These are phyloP conservation scores for Parietaria judaica DNA, from an alignment of 306 rosid genomes.

Conservation along the genomic window DNA sequence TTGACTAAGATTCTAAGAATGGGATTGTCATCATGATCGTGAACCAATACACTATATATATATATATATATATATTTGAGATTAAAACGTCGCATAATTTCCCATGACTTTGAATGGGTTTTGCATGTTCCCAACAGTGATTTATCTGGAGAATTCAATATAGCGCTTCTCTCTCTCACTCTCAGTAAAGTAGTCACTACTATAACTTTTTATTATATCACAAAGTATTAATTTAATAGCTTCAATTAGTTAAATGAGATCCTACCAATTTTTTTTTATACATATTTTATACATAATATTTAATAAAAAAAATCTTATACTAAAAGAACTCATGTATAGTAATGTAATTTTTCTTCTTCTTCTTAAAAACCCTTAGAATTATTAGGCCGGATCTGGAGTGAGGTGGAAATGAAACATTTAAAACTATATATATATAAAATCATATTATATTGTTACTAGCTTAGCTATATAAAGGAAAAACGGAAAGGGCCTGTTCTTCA, in stretches of 20 bases:
- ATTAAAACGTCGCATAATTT: slow-evolving; percentile 1
- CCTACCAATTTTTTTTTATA: too few species aligned
- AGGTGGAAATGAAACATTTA: slow-evolving; percentile 13
- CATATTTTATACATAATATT: too few species aligned
- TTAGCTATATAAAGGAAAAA: slow-evolving; percentile 19
- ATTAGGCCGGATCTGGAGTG: slow-evolving; percentile 13
- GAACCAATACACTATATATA: slow-evolving; percentile 24
- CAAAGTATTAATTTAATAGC: too few species aligned
- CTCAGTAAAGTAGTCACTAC: too few species aligned
- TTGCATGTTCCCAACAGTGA: slow-evolving; percentile 91
- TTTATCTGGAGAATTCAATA: slow-evolving; percentile 38
- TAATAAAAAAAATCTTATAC: too few species aligned
- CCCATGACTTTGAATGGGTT: slow-evolving; percentile 30
- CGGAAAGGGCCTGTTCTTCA: background rate
- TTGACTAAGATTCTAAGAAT: background rate
- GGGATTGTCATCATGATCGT: slow-evolving; percentile 17
- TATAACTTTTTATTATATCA: too few species aligned
- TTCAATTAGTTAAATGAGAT: too few species aligned
- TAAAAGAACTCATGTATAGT: slow-evolving; percentile 22
- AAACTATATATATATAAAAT: slow-evolving; percentile 4
- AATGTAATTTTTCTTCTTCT: too few species aligned
- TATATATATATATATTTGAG: too few species aligned
- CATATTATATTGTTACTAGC: background rate
- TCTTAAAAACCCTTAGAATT: too few species aligned
- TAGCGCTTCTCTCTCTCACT: too few species aligned